Evolutionary conservation across 768 basidiomycete genomes (phyloP), one percentile per base, ranked within the genome.

Genomic region (Chalciporus pseudorubinellus): DNA sequence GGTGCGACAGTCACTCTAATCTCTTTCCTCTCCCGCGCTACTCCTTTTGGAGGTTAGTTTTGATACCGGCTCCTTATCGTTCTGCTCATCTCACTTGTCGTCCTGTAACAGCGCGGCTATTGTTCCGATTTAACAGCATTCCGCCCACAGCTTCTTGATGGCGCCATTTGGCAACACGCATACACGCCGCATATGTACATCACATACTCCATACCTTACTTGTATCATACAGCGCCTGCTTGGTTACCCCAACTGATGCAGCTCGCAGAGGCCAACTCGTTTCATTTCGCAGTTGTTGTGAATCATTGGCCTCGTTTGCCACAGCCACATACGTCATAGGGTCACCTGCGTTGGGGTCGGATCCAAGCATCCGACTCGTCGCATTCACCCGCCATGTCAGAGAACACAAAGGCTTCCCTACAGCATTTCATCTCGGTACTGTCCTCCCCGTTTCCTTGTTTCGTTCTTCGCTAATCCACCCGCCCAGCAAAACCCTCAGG

Each of bases 341-440:
- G 34, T 33, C 38, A 24, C 21, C 24, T 4, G 20, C 20, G 36
- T 31, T 31, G 11, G 29, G 3, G 29, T 31, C 29, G 34, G 34
- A 38, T 40, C 34, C 47, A 22, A 44, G n/a, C 18, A 39, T 46
- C 26, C n/a, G 13, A 22, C 52, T 22, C 45, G 48, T 55, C 52
- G 40, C 51, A 63, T 63, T 56, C 51, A 46, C 58, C 59, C 44
- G 46, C 56, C 36, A 58, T 57, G 50, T 46, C 56, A 52, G 53
- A 31, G 7, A 26, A 55, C 46, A 52, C 62, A 53, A 76, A 49
- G 66, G 70, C 57, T 38, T 49, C 58, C 22, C 58, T 81, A 31
- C 71, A 73, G 24, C 53, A 68, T 0, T 80, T 80, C 57, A 65
- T 80, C 43, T 66, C 66, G 47, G 80, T 78, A 36, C 46, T n/a